phyloP scores from a whole-genome alignment of 805 yeast species.

The Lachancea nothofagi region DNA sequence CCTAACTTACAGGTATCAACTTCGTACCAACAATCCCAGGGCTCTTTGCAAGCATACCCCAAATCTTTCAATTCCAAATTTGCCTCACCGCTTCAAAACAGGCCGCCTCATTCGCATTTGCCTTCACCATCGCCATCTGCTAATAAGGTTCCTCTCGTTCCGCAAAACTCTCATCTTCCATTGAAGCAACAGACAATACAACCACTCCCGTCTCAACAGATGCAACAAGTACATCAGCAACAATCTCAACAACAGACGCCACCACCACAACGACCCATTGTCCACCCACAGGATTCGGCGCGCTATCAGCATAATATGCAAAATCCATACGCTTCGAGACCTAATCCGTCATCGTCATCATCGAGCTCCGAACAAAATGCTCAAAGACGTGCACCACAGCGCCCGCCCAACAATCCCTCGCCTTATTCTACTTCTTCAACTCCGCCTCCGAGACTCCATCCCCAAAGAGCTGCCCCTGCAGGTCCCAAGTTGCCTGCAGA shows the following conservation, averaged over 20 bases:
- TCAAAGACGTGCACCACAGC: conserved; percentile 18
- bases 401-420: conserved; percentile 12
- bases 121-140: conserved; percentile 6
- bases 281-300: conserved; percentile 7
- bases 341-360: conserved; percentile 13
- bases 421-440: conserved; percentile 5
- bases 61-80: neutral
- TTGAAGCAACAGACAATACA: conserved; percentile 7
- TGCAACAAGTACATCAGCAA: conserved; percentile 5
- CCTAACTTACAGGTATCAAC: conserved; percentile 11
- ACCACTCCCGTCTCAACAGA: conserved; percentile 6
- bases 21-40: conserved; percentile 3
- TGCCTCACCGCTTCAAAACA: conserved; percentile 3
- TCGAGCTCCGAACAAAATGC: conserved; percentile 1
- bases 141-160: conserved; percentile 5
- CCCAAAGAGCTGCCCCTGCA: conserved; percentile 10
- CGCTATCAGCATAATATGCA: conserved; percentile 8
- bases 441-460: conserved; percentile 23
- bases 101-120: conserved; percentile 8
- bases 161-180: neutral
- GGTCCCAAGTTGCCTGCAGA: conserved; percentile 13
- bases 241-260: conserved; percentile 4
- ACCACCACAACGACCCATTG: conserved; percentile 10
- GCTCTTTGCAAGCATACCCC: neutral
- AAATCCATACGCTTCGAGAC: conserved; percentile 9